Evolutionary conservation across 2,329 filamentous ascomycete species (phyloP), one percentile per base, ranked within the genome.

Genomic region (Corniculantispora saksenae): DNA sequence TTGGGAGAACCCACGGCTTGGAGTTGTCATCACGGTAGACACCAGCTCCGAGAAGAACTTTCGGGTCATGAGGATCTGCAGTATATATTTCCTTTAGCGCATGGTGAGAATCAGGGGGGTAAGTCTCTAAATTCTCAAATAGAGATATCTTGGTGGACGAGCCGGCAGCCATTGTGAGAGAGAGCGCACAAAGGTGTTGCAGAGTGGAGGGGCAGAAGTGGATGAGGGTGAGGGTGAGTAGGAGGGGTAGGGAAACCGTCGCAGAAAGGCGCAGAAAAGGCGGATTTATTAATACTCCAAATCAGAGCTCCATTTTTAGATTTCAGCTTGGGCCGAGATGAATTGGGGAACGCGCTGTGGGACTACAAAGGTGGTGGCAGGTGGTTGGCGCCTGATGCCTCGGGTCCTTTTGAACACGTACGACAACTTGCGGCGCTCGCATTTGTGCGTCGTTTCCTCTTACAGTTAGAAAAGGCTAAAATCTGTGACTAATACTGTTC

Each of bases 11-110:
- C 93, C 93, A 97, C 2, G 94, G 93, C 81, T 96, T 96, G 65
- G 92, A 92, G 74, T 92, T 89, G 80, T 97, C 84, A 75, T 96
- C 94, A 74, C 93, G 85, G 80, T 97, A 97, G 58, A 93, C 93
- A 70, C 94, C 94, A 9, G 72, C 69, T 7, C 75, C 74, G 23
- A 81, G 69, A 61, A 71, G 74, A n/a, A 80, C 78, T 67, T 81
- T 81, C 19, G 74, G 64, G 17, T 43, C 38, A 43, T 43, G 38
- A 43, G 38, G 12, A 19, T 43, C 38, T 43, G 38, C 38, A 43
- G 38, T 43, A 43, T 43, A 71, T 57, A 65, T 62, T 60, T 64
- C 50, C 43, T 61, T 23, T 15, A 57, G n/a, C 13, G 54, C 54
- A 43, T 38, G 35, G 23, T 43, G 29, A 21, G 27, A 23, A 19